phyloP scores from a whole-genome alignment of 495 filamentous ascomycete genomes.

The Trichocladium antarcticum region DNA sequence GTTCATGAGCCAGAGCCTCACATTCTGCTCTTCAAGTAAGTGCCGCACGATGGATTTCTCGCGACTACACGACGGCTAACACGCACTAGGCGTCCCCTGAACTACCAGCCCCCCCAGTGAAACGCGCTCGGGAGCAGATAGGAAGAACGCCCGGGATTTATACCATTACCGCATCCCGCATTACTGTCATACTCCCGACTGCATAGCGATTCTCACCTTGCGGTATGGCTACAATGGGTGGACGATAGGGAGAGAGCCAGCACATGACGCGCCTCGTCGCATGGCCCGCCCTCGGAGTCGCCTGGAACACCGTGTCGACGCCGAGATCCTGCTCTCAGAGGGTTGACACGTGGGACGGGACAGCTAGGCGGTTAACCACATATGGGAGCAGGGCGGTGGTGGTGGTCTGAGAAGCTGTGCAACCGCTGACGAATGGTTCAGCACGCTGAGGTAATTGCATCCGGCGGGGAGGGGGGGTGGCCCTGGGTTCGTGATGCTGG shows the following conservation, averaged over 20 bases:
- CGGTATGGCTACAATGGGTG: conserved; percentile 26
- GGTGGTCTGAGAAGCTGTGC: neutral
- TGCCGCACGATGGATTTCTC: neutral
- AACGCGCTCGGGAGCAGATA: neutral
- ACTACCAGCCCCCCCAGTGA: conserved; percentile 64
- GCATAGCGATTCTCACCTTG: conserved; percentile 35
- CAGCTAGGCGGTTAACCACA: neutral
- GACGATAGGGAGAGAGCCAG: conserved; percentile 16
- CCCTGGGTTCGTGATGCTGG: neutral
- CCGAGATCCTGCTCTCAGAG: neutral
- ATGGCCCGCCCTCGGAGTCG: conserved; percentile 3
- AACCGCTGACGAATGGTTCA: neutral
- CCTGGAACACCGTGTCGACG: neutral
- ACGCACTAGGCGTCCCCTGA: conserved; percentile 62
- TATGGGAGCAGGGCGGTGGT: neutral
- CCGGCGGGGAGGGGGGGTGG: neutral
- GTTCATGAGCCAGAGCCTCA: conserved; percentile 98
- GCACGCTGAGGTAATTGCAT: neutral
- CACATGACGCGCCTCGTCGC: conserved; percentile 1
- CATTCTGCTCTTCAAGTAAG: conserved; percentile 96
- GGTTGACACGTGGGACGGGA: neutral
- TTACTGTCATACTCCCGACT: conserved; percentile 27
- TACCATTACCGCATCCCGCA: conserved; percentile 20
- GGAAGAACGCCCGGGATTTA: conserved; percentile 7
- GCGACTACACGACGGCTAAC: neutral